Evolutionary conservation across 2,329 filamentous ascomycete genomes (phyloP).

Genomic region (Botrytis cinerea): DNA sequence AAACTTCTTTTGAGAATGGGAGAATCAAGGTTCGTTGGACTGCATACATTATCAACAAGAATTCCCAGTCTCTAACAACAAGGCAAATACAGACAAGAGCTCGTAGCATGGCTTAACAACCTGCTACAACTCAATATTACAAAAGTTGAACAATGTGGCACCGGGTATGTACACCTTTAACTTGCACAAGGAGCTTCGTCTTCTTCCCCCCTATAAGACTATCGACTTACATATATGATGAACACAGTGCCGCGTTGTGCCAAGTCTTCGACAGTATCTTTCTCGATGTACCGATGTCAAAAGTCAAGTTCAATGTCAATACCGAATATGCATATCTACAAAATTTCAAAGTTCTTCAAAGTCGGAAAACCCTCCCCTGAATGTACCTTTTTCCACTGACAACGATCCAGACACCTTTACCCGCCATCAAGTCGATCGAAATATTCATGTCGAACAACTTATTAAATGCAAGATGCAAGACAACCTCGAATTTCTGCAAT

Average conservation of each 20-base stretch:
- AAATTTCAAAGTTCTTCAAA: conserved; percentile 98
- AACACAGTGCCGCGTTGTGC: conserved; percentile 81
- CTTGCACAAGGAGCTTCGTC: conserved; percentile 38
- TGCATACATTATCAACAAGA: conserved; percentile 23
- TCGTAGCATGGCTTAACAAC: conserved; percentile 95
- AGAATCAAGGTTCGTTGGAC: conserved; percentile 41
- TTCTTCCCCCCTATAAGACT: conserved; percentile 33
- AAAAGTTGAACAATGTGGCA: conserved; percentile 98
- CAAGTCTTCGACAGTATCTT: conserved; percentile 99
- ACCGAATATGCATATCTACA: conserved; percentile 96
- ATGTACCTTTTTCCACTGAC: conserved; percentile 22
- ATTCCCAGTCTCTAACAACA: conserved; percentile 28
- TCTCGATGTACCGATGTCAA: conserved; percentile 89
- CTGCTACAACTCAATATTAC: conserved; percentile 97
- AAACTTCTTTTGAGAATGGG: conserved; percentile 36
- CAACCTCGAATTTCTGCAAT: conserved; percentile 98
- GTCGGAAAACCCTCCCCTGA: conserved; percentile 49
- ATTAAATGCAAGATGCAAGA: conserved; percentile 99
- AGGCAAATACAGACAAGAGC: conserved; percentile 72
- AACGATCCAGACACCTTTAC: conserved; percentile 69
- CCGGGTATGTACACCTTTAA: conserved; percentile 66
- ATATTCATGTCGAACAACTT: conserved; percentile 82
- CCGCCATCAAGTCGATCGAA: conserved; percentile 85
- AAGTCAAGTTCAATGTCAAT: conserved; percentile 98
- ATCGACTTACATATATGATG: conserved; percentile 19